A percentile compares a stretch with the other conserved stretches of the same genome.
phyloP scores from a whole-genome alignment of 1,284 basidiomycete genomes.

The Ganoderma meredithae region DNA sequence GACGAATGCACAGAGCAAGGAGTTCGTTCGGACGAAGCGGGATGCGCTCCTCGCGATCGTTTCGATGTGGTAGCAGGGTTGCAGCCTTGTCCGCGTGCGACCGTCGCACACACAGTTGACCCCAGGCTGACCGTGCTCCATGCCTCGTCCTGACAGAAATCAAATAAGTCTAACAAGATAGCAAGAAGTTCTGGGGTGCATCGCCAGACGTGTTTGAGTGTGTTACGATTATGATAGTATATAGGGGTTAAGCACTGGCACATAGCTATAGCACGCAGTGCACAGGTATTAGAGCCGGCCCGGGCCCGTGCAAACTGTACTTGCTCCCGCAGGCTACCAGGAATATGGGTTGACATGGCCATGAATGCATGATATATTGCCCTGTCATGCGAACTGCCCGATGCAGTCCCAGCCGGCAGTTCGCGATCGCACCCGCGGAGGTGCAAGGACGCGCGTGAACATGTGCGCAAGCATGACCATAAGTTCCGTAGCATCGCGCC shows the following conservation, averaged over 20 bases:
- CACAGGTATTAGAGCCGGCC: no score
- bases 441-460: background rate
- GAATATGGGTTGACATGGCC: constrained; percentile 8
- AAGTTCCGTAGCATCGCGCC: background rate
- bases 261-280: background rate
- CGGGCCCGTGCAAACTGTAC: background rate
- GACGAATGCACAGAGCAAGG: constrained; percentile 21
- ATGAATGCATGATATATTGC: constrained; percentile 13
- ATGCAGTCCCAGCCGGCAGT: background rate
- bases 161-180: background rate
- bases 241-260: background rate
- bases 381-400: constrained; percentile 11
- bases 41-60: constrained; percentile 29
- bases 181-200: background rate
- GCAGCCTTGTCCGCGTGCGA: background rate
- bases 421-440: background rate
- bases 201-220: background rate
- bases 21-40: constrained; percentile 26
- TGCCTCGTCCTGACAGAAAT: background rate
- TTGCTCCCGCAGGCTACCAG: background rate
- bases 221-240: background rate
- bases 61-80: constrained; percentile 25
- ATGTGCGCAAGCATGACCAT: background rate
- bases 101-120: background rate
- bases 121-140: background rate